Evolutionary conservation across 495 filamentous ascomycete species (phyloP).

Genomic region (Polyplosphaeria fusca): DNA sequence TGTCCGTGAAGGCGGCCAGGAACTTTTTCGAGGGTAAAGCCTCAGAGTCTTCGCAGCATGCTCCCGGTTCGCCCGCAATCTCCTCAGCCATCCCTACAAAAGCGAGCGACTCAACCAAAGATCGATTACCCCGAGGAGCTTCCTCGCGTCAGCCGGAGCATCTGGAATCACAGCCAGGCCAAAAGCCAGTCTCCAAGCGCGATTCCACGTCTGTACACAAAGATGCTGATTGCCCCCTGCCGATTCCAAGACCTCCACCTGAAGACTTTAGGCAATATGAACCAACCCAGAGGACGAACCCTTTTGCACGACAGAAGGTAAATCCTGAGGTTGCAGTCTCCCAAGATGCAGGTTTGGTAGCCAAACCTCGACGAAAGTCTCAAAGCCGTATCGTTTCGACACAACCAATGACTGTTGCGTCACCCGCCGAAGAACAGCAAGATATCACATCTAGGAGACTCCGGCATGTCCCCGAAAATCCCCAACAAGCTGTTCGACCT

Average conservation of each 20-base stretch:
- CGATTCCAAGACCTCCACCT: conserved; percentile 15
- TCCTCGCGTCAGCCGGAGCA: too few species aligned
- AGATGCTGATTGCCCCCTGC: conserved; percentile 11
- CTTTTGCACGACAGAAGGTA: conserved; percentile 15
- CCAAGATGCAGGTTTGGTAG: background rate
- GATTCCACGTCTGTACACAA: conserved; percentile 1
- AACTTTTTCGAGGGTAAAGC: conserved; percentile 26
- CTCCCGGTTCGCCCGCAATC: conserved; percentile 15
- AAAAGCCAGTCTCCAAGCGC: too few species aligned
- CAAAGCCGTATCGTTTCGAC: too few species aligned
- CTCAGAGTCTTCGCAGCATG: background rate
- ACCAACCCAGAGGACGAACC: conserved; percentile 14
- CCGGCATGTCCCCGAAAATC: background rate
- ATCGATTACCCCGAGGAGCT: background rate
- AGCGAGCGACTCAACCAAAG: background rate
- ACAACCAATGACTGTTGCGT: too few species aligned
- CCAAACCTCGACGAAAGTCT: conserved; percentile 1
- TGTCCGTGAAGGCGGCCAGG: conserved; percentile 21
- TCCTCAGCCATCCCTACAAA: background rate
- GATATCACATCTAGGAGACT: too few species aligned
- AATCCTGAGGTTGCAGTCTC: conserved; percentile 5
- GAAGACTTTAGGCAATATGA: conserved; percentile 10
- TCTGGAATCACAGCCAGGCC: too few species aligned
- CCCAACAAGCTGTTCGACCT: background rate
- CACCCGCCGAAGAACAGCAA: too few species aligned